Evolutionary conservation across 371 early-diverging fungal genomes (phyloP), one percentile per base, ranked within the genome.

Genomic region (Apophysomyces elegans): DNA sequence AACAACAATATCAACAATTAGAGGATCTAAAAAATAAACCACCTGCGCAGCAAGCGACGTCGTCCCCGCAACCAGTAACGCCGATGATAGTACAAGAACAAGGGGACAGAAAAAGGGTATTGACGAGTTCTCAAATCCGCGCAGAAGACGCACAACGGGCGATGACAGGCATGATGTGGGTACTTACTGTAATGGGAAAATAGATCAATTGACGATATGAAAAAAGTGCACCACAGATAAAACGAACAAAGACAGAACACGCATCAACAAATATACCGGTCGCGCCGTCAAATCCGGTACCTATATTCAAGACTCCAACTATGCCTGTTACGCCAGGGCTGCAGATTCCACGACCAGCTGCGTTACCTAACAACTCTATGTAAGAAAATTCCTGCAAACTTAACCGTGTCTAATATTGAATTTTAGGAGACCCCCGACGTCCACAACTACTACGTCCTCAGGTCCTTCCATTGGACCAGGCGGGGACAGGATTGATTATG

Each of bases 401-500:
- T 21, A 21, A 18, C 54, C 5, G n/a, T 21, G 54, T 2, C 54
- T 50, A 4, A 18, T 21, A 16, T 21, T 5, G 2, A 21, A 18
- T 21, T 11, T 21, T 37, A 57, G 38, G 62, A 61, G 26, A 61
- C 66, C n/a, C 68, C 58, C 26, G 56, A 43, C 7, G 1, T 50
- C 54, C 5, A 68, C 62, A 66, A 61, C 71, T 45, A 36, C 59
- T 12, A 38, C 60, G 18, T 59, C 78, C 35, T 46, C 71, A 41
- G 41, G 41, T 26, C 60, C 75, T 26, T 62, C 69, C 44, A 46
- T 63, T 44, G 66, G 66, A 26, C 41, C 64, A 43, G 64, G 61
- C 13, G 76, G 67, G 36, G 78, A 85, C 46, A 79, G 75, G 57
- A 81, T 83, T 68, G 87, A 88, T 62, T 84, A 79, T 63, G 88